Conservation (phyloP, 2,329 filamentous ascomycete species). For the Elsinoe arachidis region DNA sequence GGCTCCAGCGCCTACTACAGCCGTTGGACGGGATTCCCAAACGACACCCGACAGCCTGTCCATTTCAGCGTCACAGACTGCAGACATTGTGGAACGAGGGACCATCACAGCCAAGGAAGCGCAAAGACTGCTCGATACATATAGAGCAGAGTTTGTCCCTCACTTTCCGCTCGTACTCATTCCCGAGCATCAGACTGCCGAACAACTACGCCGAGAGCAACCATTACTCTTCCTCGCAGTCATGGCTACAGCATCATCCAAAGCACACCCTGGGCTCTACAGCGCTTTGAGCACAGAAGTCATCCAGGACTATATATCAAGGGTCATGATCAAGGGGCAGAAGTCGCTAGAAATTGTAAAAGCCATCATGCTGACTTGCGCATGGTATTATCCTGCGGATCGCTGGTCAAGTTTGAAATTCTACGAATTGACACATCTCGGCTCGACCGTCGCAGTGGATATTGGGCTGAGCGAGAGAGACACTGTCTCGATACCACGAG, state of each 20-base stretch:
- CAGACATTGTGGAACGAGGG: slow-evolving; percentile 48
- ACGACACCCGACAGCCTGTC: neutral
- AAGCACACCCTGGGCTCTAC: slow-evolving; percentile 42
- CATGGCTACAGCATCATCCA: slow-evolving; percentile 53
- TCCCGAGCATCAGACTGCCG: slow-evolving; percentile 43
- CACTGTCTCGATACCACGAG: neutral
- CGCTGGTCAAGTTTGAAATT: slow-evolving; percentile 41
- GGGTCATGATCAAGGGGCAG: slow-evolving; percentile 41
- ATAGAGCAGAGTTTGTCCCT: slow-evolving; percentile 50
- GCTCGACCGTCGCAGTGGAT: slow-evolving; percentile 43
- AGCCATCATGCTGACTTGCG: slow-evolving; percentile 39
- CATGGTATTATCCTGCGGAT: slow-evolving; percentile 44
- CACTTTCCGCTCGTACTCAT: slow-evolving; percentile 58
- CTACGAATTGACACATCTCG: slow-evolving; percentile 46
- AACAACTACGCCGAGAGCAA: slow-evolving; percentile 49
- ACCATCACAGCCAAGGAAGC: slow-evolving; percentile 50
- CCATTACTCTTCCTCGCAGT: slow-evolving; percentile 64
- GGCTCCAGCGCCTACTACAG: too few species aligned
- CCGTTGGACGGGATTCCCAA: too few species aligned
- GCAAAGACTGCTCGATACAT: slow-evolving; percentile 48
- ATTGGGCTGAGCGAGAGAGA: slow-evolving; percentile 29
- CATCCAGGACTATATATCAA: slow-evolving; percentile 40
- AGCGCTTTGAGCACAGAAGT: slow-evolving; percentile 40
- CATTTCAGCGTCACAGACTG: neutral
- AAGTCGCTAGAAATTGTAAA: slow-evolving; percentile 46